Conservation (phyloP, 2,329 filamentous ascomycete genomes). For the Penicillium corylophilum region DNA sequence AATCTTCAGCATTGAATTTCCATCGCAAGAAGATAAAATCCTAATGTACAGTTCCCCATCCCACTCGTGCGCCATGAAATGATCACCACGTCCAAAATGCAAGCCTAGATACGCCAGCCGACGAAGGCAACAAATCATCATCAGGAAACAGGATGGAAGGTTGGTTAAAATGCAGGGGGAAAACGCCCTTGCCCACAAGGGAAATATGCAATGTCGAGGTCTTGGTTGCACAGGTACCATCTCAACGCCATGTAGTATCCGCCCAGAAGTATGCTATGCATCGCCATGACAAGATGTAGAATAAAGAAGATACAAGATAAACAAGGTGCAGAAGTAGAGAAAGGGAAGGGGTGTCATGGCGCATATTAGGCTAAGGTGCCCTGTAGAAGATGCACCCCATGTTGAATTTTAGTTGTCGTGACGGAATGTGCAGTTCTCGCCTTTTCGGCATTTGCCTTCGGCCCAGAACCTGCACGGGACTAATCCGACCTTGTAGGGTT, state of each 20-base stretch:
- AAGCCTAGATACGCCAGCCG: background rate
- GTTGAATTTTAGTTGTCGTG: constrained; percentile 37
- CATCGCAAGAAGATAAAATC: constrained; percentile 4
- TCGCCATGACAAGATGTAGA: constrained; percentile 3
- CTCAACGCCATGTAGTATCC: background rate
- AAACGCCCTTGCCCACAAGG: background rate
- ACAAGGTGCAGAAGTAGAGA: background rate
- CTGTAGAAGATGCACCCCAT: no score
- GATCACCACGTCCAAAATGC: background rate
- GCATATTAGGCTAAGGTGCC: background rate
- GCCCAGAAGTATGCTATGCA: constrained; percentile 1
- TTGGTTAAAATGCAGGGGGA: background rate
- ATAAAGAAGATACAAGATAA: constrained; percentile 3
- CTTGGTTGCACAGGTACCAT: background rate
- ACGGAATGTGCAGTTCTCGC: constrained; percentile 52
- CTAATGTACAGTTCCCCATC: constrained; percentile 10
- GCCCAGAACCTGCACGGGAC: constrained; percentile 55
- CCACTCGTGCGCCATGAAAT: constrained; percentile 8
- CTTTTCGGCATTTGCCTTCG: constrained; percentile 55
- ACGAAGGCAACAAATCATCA: background rate
- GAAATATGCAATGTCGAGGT: constrained; percentile 4
- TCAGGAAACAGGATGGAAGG: background rate
- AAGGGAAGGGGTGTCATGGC: background rate
- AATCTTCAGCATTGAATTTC: background rate
- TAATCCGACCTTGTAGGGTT: constrained; percentile 45